These are phyloP conservation scores for Paramecium sexaurelia DNA, from an alignment of 73 alveolate genomes.

Conservation along the genomic window DNA sequence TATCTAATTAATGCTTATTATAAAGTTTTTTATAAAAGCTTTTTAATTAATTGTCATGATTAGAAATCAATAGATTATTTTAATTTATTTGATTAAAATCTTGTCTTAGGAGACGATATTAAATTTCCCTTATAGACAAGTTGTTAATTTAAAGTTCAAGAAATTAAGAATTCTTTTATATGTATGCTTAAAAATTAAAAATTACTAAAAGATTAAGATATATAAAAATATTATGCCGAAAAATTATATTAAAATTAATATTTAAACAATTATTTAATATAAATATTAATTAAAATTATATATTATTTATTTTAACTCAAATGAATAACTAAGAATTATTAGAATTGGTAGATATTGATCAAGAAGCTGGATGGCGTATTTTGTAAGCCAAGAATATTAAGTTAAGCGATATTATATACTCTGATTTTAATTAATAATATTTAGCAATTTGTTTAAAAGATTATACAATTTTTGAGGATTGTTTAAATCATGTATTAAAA, in stretches of 20 bases:
- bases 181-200: too few species aligned
- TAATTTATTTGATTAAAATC: too few species aligned
- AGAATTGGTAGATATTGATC: conserved; percentile 6
- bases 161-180: too few species aligned
- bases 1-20: too few species aligned
- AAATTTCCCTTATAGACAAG: too few species aligned
- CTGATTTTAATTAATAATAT: background rate
- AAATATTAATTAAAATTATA: background rate
- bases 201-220: too few species aligned
- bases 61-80: too few species aligned
- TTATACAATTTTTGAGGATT: background rate
- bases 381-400: background rate
- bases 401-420: background rate
- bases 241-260: background rate
- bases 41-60: too few species aligned
- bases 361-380: background rate
- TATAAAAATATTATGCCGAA: too few species aligned
- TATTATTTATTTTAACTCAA: background rate
- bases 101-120: too few species aligned
- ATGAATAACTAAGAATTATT: conserved; percentile 15
- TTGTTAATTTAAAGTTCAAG: too few species aligned
- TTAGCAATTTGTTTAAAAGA: background rate
- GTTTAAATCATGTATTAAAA: background rate
- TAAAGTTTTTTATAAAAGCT: too few species aligned
- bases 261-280: background rate